Evolutionary conservation across 805 yeast species (phyloP), one percentile per base, ranked within the genome.

Genomic region (Myxozyma melibiosi): DNA sequence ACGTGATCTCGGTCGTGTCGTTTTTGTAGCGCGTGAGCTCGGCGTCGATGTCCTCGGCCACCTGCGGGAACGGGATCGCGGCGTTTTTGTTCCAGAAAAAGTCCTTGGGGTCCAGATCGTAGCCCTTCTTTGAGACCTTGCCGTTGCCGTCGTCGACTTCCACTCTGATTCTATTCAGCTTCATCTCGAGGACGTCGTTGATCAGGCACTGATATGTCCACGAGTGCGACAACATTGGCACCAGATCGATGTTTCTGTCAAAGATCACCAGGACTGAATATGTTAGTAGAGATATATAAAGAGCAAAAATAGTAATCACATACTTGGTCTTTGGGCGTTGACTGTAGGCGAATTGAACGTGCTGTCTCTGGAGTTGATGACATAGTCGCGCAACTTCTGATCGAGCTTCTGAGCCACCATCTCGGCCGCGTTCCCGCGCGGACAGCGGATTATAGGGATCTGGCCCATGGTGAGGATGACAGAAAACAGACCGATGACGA

Each of bases 171-270:
- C 97, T 86, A 70, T 92, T 91, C 68, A 96, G 81, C 63, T 84
- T 81, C 66, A 94, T 78, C 51, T 82, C 80, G 70, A 94, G 89
- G 4, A 90, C 94, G 70, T 94, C 99, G 67, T 91, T 88, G 18
- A 94, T 94, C 82, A 94, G 84, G 67, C 97, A 90, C 75, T 92
- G 96, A 71, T 94, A 94, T 48, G 95, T 91, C 97, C 98, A 92
- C 11, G 97, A 89, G 73, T 94, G 99, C 1, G 92, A 82, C 72
- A 94, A 85, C 97, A 94, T 92, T 14, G 96, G 86, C 1, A 94
- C 85, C 60, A 94, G 77, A 73, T 94, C 98, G 57, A 94, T 78
- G 69, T 86, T 88, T 71, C 99, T 80, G 73, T 94, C 99, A 43
- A 94, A 73, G 39, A 94, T 72, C 31, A 95, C 79, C 65, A 94